These are phyloP conservation scores for Atkinsonella texensis DNA, from an alignment of 2,329 filamentous ascomycete species.

Conservation along the genomic window DNA sequence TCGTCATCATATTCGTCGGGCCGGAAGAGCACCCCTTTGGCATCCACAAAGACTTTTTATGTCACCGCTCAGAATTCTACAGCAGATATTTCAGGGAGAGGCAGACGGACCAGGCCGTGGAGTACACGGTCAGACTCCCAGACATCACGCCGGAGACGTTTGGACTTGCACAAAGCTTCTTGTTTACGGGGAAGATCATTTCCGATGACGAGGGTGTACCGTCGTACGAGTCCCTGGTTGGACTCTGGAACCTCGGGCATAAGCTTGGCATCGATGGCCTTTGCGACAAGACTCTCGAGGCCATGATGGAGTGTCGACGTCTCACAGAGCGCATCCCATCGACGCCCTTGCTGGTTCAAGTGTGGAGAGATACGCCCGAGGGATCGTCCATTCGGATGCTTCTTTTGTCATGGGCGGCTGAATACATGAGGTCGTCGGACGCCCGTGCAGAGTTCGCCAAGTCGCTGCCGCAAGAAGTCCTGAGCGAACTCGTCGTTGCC, in stretches of 20 bases:
- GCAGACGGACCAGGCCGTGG: slow-evolving; percentile 26
- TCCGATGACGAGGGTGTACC: slow-evolving; percentile 30
- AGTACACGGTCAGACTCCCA: slow-evolving; percentile 38
- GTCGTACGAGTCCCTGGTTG: slow-evolving; percentile 41
- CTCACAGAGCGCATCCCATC: slow-evolving; percentile 43
- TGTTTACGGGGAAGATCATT: slow-evolving; percentile 39
- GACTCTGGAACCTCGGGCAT: slow-evolving; percentile 44
- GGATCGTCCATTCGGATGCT: slow-evolving; percentile 47
- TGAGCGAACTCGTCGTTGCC: slow-evolving; percentile 49
- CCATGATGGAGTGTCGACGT: slow-evolving; percentile 44
- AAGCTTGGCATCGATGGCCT: slow-evolving; percentile 41
- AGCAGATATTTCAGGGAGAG: slow-evolving; percentile 29
- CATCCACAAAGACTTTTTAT: slow-evolving; percentile 47
- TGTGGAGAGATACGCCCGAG: slow-evolving; percentile 50
- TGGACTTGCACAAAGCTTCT: slow-evolving; percentile 40
- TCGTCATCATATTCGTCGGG: slow-evolving; percentile 43
- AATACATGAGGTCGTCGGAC: slow-evolving; percentile 49
- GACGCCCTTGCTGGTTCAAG: slow-evolving; percentile 45
- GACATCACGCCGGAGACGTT: slow-evolving; percentile 38
- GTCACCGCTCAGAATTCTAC: slow-evolving; percentile 38
- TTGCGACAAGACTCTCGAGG: slow-evolving; percentile 42
- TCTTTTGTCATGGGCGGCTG: slow-evolving; percentile 48
- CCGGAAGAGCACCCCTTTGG: slow-evolving; percentile 40
- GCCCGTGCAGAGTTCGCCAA: slow-evolving; percentile 45
- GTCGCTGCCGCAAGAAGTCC: slow-evolving; percentile 48